Evolutionary conservation across 805 yeast genomes (phyloP).

Genomic region (Kodamaea fukazawae): DNA sequence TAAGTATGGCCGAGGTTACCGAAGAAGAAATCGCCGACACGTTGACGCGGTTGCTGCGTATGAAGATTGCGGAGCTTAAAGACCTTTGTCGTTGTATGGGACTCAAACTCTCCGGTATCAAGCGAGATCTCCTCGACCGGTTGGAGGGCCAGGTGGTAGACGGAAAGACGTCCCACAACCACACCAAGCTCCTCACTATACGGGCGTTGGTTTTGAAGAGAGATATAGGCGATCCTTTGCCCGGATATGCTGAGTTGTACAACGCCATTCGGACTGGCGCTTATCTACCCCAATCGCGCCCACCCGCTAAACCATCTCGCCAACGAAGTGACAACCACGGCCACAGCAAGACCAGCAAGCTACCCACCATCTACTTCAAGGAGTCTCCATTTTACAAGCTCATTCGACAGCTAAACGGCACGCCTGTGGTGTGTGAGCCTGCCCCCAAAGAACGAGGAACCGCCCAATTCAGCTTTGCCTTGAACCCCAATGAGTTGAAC

Average conservation of each 20-base stretch:
- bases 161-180: conserved; percentile 36
- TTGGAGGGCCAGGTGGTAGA: conserved; percentile 44
- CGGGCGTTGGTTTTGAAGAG: conserved; percentile 43
- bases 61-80: conserved; percentile 54
- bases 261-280: conserved; percentile 23
- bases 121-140: conserved; percentile 57
- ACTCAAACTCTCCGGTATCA: conserved; percentile 54
- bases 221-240: conserved; percentile 32
- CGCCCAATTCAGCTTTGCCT: conserved; percentile 33
- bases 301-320: not conserved
- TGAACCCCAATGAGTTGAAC: conserved; percentile 42
- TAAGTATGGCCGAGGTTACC: conserved; percentile 1
- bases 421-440: conserved; percentile 47
- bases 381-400: conserved; percentile 57
- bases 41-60: conserved; percentile 24
- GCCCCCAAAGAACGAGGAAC: conserved; percentile 41
- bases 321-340: not conserved
- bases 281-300: not conserved
- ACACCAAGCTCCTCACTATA: conserved; percentile 42
- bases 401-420: conserved; percentile 44
- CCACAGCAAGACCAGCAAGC: conserved; percentile 16
- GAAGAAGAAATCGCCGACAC: conserved; percentile 23
- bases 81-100: conserved; percentile 49
- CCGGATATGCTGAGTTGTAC: conserved; percentile 31
- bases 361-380: conserved; percentile 48